Conservation (phyloP, 768 basidiomycete species). For the Serendipita sp. region DNA sequence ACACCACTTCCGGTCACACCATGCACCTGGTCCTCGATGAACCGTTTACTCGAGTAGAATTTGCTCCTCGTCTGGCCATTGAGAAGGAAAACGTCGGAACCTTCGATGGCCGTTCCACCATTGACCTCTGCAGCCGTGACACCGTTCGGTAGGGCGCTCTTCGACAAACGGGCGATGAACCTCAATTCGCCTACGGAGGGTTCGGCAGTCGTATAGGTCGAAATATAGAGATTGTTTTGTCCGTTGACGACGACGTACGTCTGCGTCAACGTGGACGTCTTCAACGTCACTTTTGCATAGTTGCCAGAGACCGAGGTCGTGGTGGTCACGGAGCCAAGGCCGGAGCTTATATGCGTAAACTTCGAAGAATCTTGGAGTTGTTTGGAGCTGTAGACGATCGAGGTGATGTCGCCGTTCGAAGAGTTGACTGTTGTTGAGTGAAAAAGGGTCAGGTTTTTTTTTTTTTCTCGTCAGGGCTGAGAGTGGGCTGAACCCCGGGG, state of each 20-base stretch:
- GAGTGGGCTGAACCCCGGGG: no score
- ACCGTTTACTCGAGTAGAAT: conserved; percentile 21
- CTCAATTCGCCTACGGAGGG: conserved; percentile 32
- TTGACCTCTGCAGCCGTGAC: conserved; percentile 24
- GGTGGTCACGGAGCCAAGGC: conserved; percentile 28
- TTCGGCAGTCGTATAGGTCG: conserved; percentile 30
- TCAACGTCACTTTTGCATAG: conserved; percentile 27
- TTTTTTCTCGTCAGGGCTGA: no score
- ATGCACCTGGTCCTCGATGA: conserved; percentile 35
- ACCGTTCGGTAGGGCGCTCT: conserved; percentile 26
- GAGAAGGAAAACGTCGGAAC: conserved; percentile 28
- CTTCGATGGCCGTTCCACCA: conserved; percentile 30
- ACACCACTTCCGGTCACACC: conserved; percentile 31
- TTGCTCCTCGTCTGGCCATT: conserved; percentile 33
- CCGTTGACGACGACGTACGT: conserved; percentile 31
- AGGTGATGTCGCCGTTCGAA: conserved; percentile 30
- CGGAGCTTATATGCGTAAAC: conserved; percentile 31
- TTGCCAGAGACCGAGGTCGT: conserved; percentile 25
- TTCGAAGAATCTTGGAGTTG: conserved; percentile 30
- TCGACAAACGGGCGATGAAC: conserved; percentile 31
- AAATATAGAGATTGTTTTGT: conserved; percentile 30
- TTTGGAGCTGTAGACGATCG: conserved; percentile 28
- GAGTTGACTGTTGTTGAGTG: conserved; percentile 20
- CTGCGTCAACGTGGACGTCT: conserved; percentile 30
- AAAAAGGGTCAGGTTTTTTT: no score